Evolutionary conservation across 129 eudicot species (phyloP).

Genomic region (Flaveria robusta): DNA sequence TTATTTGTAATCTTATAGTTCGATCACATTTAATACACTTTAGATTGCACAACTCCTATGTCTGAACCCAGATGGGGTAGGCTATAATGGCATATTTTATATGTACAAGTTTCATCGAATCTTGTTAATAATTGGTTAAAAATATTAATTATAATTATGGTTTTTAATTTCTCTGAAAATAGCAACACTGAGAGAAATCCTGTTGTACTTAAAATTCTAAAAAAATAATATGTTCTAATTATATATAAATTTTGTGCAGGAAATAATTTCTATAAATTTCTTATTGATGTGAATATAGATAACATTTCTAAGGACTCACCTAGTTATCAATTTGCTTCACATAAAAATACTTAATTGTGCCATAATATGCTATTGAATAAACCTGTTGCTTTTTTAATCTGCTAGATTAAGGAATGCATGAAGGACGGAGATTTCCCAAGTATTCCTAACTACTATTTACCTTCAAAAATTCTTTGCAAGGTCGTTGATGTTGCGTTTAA

Average conservation of each 20-base stretch:
- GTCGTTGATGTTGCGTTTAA: conserved; percentile 27
- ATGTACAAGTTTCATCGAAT: neutral
- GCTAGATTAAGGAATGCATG: conserved; percentile 33
- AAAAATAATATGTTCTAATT: neutral
- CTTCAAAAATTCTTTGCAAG: conserved; percentile 42
- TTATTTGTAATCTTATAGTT: conserved; percentile 12
- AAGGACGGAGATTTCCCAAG: conserved; percentile 2
- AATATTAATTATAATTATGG: neutral
- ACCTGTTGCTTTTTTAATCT: conserved; percentile 13
- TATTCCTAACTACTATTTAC: conserved; percentile 29
- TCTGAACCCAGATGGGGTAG: neutral
- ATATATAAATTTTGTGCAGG: neutral
- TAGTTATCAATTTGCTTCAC: neutral
- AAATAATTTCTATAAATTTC: neutral
- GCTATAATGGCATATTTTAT: neutral
- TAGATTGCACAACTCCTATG: neutral
- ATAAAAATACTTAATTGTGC: neutral
- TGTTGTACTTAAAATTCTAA: neutral
- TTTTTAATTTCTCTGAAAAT: neutral
- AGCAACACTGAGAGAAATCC: neutral
- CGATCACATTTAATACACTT: neutral
- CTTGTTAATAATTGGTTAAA: conserved; percentile 2
- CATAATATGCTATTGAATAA: neutral
- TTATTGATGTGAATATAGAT: neutral
- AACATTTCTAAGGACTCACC: neutral